A percentile compares a stretch with the other conserved stretches of the same genome.
Conservation (phyloP, 352 stramenopile species). For the Phytophthora fragariae region DNA sequence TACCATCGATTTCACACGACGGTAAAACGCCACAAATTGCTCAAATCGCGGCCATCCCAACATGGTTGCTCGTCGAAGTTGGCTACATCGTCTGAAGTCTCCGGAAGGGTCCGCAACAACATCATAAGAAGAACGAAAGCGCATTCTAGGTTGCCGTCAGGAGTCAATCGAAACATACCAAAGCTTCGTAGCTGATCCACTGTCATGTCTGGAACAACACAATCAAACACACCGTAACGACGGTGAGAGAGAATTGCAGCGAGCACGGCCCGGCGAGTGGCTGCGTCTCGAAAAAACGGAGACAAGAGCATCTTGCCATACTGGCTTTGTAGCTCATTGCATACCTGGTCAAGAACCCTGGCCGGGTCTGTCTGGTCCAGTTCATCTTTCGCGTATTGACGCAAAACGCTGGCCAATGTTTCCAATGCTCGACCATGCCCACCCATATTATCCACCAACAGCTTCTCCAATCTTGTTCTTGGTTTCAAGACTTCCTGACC, state of each 20-base stretch:
- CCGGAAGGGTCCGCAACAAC: constrained; percentile 10
- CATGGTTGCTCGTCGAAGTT: constrained; percentile 8
- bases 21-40: constrained; percentile 16
- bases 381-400: neutral
- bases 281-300: neutral
- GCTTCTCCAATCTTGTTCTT: constrained; percentile 6
- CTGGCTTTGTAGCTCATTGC: neutral
- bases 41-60: constrained; percentile 17
- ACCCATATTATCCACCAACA: constrained; percentile 23
- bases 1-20: constrained; percentile 17
- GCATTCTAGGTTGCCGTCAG: constrained; percentile 5
- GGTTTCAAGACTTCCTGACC: neutral
- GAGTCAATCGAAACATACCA: constrained; percentile 9
- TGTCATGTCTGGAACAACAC: constrained; percentile 9
- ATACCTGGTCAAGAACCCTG: constrained; percentile 1
- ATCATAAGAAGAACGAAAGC: constrained; percentile 17
- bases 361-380: constrained; percentile 2
- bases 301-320: neutral
- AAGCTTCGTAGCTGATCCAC: constrained; percentile 16
- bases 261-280: constrained; percentile 3
- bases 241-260: constrained; percentile 4
- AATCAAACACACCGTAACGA: neutral
- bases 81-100: neutral
- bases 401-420: neutral
- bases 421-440: constrained; percentile 17